Evolutionary conservation across 1,284 basidiomycete species (phyloP), one percentile per base, ranked within the genome.

Genomic region (Cutaneotrichosporon daszewskae): DNA sequence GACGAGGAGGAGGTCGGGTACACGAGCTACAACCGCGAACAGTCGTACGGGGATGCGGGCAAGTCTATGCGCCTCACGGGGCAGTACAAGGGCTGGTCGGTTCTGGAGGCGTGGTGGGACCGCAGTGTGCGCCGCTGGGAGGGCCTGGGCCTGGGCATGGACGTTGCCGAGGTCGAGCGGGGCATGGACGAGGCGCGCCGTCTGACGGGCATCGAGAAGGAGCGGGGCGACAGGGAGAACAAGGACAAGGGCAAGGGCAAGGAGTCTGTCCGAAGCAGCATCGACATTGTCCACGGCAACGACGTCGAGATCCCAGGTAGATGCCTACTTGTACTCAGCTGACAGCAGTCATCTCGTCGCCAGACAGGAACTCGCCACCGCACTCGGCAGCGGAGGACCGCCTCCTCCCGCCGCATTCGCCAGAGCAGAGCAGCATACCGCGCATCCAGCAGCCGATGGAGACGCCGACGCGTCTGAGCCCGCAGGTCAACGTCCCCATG

Each of bases 21-120:
- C 62, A 78, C 82, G 49, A 91, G 90, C 66, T 92, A 87, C 48
- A 84, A 83, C 26, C 77, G 83, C 16, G 84, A 83, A 12, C 82
- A 81, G 16, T 81, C 80, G 13, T 86, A 86, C 53, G 76, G 78
- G 22, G 82, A 84, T 25, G 81, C 79, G 18, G 82, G 80, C 24
- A 32, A 25, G 10, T 64, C 62, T 4, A 66, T 90, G 59, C 76
- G 82, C 38, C 70, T 91, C 54, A 76, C 77, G 3, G 88, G 87
- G 23, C 82, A 87, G 64, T 92, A 92, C 64, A 79, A 79, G 63
- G 89, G 89, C 2, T 92, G 88, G 89, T 85, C 76, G 62, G 85
- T 89, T 13, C 72, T 92, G 48, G 89, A 94, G 67, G 89, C 88
- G 17, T 87, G 84, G 82, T 90, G 87, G 43, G 89, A 92, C 71